A percentile compares a stretch with the other conserved stretches of the same genome.
phyloP scores from a whole-genome alignment of 768 basidiomycete species.

The Lentinula raphanica region DNA sequence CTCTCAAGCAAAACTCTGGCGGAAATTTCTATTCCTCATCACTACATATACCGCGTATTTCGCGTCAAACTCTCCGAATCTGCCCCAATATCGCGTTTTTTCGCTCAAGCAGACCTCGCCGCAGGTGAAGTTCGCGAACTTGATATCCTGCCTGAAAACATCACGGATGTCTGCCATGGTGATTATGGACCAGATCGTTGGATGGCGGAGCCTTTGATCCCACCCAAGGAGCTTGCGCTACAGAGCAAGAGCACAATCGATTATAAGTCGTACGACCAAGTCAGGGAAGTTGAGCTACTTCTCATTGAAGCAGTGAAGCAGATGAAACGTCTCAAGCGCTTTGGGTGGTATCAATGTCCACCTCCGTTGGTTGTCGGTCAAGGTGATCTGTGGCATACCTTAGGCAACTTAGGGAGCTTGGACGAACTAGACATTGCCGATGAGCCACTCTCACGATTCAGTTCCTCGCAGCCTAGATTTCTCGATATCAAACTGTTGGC shows the following conservation, averaged over 20 bases:
- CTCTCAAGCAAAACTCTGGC: background rate
- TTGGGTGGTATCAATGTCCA: background rate
- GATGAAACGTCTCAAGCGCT: background rate
- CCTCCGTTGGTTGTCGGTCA: background rate
- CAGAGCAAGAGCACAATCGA: too few relatives aligned
- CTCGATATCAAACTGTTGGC: background rate
- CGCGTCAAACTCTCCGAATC: background rate
- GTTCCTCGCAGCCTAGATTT: background rate
- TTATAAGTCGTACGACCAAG: background rate
- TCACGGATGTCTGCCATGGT: background rate
- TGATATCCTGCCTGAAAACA: background rate
- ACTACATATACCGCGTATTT: background rate
- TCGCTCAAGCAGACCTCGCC: background rate
- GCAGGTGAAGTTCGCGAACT: background rate
- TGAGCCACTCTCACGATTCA: background rate
- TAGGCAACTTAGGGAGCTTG: background rate
- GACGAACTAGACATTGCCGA: background rate
- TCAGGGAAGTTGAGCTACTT: background rate
- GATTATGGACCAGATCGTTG: slow-evolving; percentile 1
- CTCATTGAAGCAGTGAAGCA: background rate
- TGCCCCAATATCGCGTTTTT: background rate
- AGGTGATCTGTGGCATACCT: background rate
- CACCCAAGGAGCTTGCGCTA: background rate
- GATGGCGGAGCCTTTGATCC: background rate
- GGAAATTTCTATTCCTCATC: background rate